Evolutionary conservation across 1,284 basidiomycete species (phyloP).

Genomic region (Xerocomus amazonicus): DNA sequence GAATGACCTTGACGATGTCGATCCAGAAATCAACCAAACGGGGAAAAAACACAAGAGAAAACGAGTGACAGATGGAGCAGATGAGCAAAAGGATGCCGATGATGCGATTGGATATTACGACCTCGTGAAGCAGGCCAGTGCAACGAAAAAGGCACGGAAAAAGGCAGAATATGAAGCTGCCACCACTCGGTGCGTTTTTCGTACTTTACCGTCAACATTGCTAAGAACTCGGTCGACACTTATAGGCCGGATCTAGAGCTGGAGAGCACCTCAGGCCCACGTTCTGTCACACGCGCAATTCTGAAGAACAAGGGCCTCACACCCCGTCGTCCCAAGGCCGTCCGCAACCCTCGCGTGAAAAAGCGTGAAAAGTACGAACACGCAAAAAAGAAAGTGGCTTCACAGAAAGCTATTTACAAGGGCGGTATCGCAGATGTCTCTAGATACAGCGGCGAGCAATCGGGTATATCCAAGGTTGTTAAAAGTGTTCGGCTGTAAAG

Average conservation of each 20-base stretch:
- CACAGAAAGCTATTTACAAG: slow-evolving; percentile 86
- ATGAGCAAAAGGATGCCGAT: slow-evolving; percentile 33
- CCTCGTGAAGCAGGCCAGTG: slow-evolving; percentile 73
- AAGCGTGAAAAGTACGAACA: slow-evolving; percentile 90
- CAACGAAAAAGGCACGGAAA: slow-evolving; percentile 73
- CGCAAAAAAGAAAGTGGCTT: slow-evolving; percentile 87
- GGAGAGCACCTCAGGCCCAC: slow-evolving; percentile 63
- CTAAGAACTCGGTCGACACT: slow-evolving; percentile 1
- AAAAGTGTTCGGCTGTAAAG: slow-evolving; percentile 70
- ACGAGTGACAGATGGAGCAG: slow-evolving; percentile 44
- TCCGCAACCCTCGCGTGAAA: slow-evolving; percentile 95
- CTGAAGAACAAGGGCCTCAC: slow-evolving; percentile 92
- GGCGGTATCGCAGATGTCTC: slow-evolving; percentile 67
- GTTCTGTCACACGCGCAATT: slow-evolving; percentile 84
- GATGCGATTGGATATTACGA: slow-evolving; percentile 80
- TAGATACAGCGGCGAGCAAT: slow-evolving; percentile 68
- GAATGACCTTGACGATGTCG: slow-evolving; percentile 63
- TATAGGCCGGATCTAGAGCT: slow-evolving; percentile 47
- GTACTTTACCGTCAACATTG: neutral
- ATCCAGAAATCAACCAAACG: slow-evolving; percentile 33
- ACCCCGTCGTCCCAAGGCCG: slow-evolving; percentile 78
- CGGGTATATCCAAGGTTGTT: slow-evolving; percentile 84
- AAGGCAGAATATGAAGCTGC: slow-evolving; percentile 76
- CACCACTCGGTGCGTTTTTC: slow-evolving; percentile 54
- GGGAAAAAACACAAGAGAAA: slow-evolving; percentile 39